These are phyloP conservation scores for Pseudopyricularia javanii DNA, from an alignment of 2,329 filamentous ascomycete species.

Conservation along the genomic window DNA sequence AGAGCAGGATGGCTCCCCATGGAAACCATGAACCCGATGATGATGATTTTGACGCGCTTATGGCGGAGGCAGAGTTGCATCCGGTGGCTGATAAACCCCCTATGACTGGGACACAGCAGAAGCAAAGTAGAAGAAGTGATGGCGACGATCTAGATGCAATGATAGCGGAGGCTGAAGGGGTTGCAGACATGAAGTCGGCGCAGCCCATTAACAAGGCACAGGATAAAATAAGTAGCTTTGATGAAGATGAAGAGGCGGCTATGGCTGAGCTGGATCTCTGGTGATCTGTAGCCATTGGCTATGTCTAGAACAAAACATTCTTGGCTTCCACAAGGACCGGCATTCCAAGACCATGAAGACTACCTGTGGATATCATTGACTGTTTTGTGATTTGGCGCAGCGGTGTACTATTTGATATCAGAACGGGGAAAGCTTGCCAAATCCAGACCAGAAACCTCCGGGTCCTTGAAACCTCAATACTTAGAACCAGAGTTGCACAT, in stretches of 20 bases:
- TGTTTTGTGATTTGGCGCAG: too few relatives aligned
- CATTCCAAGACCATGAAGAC: too few relatives aligned
- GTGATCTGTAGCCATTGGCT: slow-evolving; percentile 16
- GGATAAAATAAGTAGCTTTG: slow-evolving; percentile 23
- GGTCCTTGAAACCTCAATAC: neutral
- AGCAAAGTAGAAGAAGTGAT: neutral
- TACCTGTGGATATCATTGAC: too few relatives aligned
- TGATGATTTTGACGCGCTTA: slow-evolving; percentile 20
- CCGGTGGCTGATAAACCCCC: neutral
- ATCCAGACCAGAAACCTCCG: neutral
- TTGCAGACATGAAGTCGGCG: neutral
- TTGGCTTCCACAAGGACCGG: too few relatives aligned
- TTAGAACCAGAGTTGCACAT: too few relatives aligned
- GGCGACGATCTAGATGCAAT: slow-evolving; percentile 19
- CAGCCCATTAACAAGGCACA: neutral
- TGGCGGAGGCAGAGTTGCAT: slow-evolving; percentile 16
- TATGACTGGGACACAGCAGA: neutral
- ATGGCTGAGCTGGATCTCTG: slow-evolving; percentile 53
- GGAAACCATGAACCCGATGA: neutral
- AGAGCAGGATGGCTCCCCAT: neutral
- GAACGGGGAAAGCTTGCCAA: too few relatives aligned
- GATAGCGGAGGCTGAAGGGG: slow-evolving; percentile 13
- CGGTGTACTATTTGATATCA: too few relatives aligned
- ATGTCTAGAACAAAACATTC: too few relatives aligned
- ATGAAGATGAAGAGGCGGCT: slow-evolving; percentile 49